A percentile compares a stretch with the other conserved stretches of the same genome.
These are phyloP conservation scores for Tardiomyces blankii DNA, from an alignment of 1,139 yeast genomes.

Conservation along the genomic window DNA sequence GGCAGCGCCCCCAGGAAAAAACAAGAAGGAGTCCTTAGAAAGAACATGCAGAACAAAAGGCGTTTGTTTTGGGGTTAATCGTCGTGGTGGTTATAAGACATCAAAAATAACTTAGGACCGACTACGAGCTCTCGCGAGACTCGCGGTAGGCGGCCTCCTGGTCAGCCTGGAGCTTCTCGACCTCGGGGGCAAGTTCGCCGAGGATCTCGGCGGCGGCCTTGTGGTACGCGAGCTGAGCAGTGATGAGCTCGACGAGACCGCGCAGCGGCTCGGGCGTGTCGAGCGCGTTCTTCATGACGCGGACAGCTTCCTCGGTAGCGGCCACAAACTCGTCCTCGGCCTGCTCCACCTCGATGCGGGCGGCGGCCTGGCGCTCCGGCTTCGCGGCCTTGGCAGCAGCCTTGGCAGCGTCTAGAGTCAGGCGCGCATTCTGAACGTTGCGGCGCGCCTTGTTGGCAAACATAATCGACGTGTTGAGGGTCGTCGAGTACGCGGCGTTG, in stretches of 20 bases:
- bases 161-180: conserved; percentile 51
- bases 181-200: conserved; percentile 52
- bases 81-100: too few relatives aligned
- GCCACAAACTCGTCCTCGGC: conserved; percentile 88
- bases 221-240: conserved; percentile 78
- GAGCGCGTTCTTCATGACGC: conserved; percentile 73
- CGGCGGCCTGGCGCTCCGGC: conserved; percentile 59
- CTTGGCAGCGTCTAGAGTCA: conserved; percentile 74
- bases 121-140: conserved; percentile 16
- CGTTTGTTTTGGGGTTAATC: too few relatives aligned
- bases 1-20: too few relatives aligned
- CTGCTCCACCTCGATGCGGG: conserved; percentile 69
- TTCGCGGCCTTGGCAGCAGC: conserved; percentile 54
- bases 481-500: conserved; percentile 55
- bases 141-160: conserved; percentile 32
- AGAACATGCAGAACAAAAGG: too few relatives aligned
- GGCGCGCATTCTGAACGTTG: conserved; percentile 68
- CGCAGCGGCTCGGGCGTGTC: conserved; percentile 63
- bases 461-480: conserved; percentile 51
- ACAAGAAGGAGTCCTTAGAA: too few relatives aligned
- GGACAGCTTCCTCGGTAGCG: conserved; percentile 81
- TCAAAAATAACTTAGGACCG: too few relatives aligned
- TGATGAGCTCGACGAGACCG: conserved; percentile 56
- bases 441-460: conserved; percentile 64
- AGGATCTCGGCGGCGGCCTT: conserved; percentile 64